Evolutionary conservation across 2,329 filamentous ascomycete species (phyloP).

Genomic region (Fusarium abutilonis): DNA sequence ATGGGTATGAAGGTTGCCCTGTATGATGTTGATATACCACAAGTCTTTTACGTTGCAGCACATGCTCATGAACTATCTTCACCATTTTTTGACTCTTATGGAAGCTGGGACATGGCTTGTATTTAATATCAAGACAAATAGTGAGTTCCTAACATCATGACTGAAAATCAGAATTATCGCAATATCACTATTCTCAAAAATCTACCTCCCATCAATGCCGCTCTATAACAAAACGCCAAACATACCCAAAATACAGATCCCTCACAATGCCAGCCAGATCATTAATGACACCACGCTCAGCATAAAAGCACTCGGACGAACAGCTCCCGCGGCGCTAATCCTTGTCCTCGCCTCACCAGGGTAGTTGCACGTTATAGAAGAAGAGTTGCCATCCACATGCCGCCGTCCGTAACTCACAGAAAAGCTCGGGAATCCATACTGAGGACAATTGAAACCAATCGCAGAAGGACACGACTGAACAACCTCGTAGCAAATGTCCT

Average conservation of each 20-base stretch:
- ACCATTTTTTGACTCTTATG: neutral
- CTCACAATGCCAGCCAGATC: conserved; percentile 35
- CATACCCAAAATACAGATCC: conserved; percentile 11
- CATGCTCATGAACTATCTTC: neutral
- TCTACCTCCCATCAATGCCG: conserved; percentile 8
- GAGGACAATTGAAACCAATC: conserved; percentile 80
- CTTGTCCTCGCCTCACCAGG: conserved; percentile 51
- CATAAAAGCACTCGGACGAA: conserved; percentile 30
- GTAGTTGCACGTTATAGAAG: conserved; percentile 51
- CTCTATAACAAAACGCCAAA: conserved; percentile 21
- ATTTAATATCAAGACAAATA: neutral
- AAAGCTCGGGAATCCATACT: conserved; percentile 48
- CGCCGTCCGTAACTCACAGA: conserved; percentile 51
- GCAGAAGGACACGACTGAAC: conserved; percentile 84
- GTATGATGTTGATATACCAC: neutral
- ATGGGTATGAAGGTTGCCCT: neutral
- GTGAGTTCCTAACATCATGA: neutral
- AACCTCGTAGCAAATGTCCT: conserved; percentile 86
- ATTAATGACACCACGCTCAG: conserved; percentile 30
- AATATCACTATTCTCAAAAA: conserved; percentile 1
- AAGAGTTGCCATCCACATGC: conserved; percentile 29
- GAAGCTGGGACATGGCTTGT: neutral
- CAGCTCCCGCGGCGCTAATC: conserved; percentile 27
- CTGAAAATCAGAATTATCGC: conserved; percentile 2
- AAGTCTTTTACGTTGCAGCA: neutral